Evolutionary conservation across 2,329 filamentous ascomycete genomes (phyloP).

Genomic region (Parastagonospora avenae): DNA sequence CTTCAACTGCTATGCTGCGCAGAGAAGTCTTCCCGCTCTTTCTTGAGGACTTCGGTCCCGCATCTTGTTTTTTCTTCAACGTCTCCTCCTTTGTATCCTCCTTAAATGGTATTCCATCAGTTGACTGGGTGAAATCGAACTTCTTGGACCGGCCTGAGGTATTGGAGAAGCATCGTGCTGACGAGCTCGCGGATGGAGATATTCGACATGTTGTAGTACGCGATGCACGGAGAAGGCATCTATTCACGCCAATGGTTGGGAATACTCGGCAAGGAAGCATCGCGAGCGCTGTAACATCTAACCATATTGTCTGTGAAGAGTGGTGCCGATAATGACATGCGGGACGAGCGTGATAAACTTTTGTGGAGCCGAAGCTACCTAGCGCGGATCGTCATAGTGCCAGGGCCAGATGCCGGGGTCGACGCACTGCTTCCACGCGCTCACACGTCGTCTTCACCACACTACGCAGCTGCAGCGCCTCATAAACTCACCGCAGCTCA

Average conservation of each 20-base stretch:
- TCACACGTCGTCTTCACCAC: too few species aligned
- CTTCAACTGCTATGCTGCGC: conserved; percentile 83
- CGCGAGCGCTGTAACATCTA: conserved; percentile 17
- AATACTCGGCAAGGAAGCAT: conserved; percentile 27
- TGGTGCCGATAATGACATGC: neutral
- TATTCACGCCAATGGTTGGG: conserved; percentile 20
- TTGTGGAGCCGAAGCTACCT: too few species aligned
- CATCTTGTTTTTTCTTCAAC: conserved; percentile 10
- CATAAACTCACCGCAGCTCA: conserved; percentile 36
- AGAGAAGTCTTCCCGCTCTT: conserved; percentile 58
- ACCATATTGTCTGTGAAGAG: conserved; percentile 20
- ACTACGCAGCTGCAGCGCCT: neutral
- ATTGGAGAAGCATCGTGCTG: conserved; percentile 24
- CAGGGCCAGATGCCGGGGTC: too few species aligned
- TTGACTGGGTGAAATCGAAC: conserved; percentile 31
- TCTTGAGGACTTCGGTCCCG: conserved; percentile 26
- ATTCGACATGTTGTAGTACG: conserved; percentile 2
- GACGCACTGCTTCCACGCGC: too few species aligned
- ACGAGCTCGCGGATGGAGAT: neutral
- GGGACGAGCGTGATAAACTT: too few species aligned
- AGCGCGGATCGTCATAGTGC: too few species aligned
- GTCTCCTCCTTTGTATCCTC: conserved; percentile 5
- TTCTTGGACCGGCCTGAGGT: conserved; percentile 20
- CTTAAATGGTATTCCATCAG: conserved; percentile 15
- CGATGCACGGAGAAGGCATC: conserved; percentile 23